Evolutionary conservation across 345 rosid species (phyloP).

Genomic region (Salix koriyanagi): DNA sequence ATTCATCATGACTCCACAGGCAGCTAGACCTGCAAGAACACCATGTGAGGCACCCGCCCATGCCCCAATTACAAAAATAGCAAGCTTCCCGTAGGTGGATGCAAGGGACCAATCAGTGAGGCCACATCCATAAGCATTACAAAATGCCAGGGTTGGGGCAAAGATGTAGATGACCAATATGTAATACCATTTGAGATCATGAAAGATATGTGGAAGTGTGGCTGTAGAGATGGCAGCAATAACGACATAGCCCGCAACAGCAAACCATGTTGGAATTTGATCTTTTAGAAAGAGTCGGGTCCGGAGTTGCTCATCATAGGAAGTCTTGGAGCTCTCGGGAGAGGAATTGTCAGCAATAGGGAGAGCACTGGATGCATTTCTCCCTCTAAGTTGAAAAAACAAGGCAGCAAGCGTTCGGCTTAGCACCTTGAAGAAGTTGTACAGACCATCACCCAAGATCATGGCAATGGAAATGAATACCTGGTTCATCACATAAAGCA

Average conservation of each 20-base stretch:
- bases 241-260: slow-evolving; percentile 1
- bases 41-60: slow-evolving; percentile 27
- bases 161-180: slow-evolving; percentile 15
- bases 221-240: slow-evolving; percentile 19
- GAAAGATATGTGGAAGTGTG: slow-evolving; percentile 18
- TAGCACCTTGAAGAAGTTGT: not conserved
- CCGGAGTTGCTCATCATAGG: slow-evolving; percentile 20
- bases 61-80: slow-evolving; percentile 22
- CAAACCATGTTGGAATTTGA: slow-evolving; percentile 23
- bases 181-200: slow-evolving; percentile 27
- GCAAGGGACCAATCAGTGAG: slow-evolving; percentile 27
- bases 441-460: not conserved
- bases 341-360: not conserved
- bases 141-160: slow-evolving; percentile 20
- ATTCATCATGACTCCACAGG: slow-evolving; percentile 34
- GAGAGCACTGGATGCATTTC: not conserved
- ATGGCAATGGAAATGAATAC: not conserved
- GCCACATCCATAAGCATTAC: slow-evolving; percentile 34
- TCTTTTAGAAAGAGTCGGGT: slow-evolving; percentile 21
- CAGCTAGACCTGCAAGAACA: slow-evolving; percentile 21
- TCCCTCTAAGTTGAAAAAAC: not conserved
- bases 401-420: not conserved
- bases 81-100: slow-evolving; percentile 19
- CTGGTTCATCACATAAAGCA: not conserved
- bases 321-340: slow-evolving; percentile 22